A percentile compares a stretch with the other conserved stretches of the same genome.
phyloP scores from a whole-genome alignment of 2,329 filamentous ascomycete species.

The Cadophora luteo-olivacea region DNA sequence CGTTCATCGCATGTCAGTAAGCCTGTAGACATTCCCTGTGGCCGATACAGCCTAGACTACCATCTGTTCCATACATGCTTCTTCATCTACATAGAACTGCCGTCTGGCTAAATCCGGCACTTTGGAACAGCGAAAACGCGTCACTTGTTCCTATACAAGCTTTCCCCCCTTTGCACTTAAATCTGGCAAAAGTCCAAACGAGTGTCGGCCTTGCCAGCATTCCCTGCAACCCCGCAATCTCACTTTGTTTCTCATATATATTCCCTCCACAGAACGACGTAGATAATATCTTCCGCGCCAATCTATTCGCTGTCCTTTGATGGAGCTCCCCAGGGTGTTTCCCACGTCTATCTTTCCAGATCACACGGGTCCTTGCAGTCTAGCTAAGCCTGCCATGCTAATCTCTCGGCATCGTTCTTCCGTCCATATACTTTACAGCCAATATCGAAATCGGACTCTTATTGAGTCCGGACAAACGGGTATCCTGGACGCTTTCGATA shows the following conservation, averaged over 20 bases:
- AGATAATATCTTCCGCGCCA: slow-evolving; percentile 13
- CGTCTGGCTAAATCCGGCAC: slow-evolving; percentile 16
- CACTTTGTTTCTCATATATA: slow-evolving; percentile 26
- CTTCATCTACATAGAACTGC: neutral
- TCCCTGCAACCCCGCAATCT: slow-evolving; percentile 27
- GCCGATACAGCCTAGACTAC: neutral
- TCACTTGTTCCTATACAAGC: slow-evolving; percentile 7
- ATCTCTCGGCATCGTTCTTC: slow-evolving; percentile 20
- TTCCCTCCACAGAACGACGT: slow-evolving; percentile 2
- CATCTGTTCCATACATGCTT: neutral
- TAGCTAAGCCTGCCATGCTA: neutral
- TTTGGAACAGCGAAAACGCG: slow-evolving; percentile 19
- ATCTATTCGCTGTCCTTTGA: slow-evolving; percentile 8
- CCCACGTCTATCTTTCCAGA: neutral
- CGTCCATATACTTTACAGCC: slow-evolving; percentile 14
- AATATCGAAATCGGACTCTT: slow-evolving; percentile 1
- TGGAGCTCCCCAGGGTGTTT: neutral
- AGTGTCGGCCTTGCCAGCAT: neutral
- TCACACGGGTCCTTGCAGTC: slow-evolving; percentile 17
- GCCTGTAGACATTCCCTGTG: no score
- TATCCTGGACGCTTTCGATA: slow-evolving; percentile 12
- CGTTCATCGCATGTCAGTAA: neutral
- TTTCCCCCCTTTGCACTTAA: neutral
- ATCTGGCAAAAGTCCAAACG: slow-evolving; percentile 24
- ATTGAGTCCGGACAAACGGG: slow-evolving; percentile 18